Evolutionary conservation across 805 yeast species (phyloP), one percentile per base, ranked within the genome.

Genomic region (Candida rishiriensis): DNA sequence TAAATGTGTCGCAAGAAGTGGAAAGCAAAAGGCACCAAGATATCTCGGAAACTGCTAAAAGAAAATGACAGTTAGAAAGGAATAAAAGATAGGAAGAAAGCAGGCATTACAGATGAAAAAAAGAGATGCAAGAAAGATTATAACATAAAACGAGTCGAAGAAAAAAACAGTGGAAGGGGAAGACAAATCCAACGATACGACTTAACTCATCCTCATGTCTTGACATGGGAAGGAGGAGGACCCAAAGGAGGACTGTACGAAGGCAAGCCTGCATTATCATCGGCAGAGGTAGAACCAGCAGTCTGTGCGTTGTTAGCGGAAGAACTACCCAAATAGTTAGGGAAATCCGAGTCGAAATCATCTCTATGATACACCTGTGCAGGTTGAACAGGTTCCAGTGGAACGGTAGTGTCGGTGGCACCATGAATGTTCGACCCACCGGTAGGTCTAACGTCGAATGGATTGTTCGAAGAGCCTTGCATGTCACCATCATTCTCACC

Each of bases 191-290:
- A 21, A 21, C n/a, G n/a, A n/a, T n/a, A n/a, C n/a, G 7, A 5
- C 26, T 21, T 5, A 21, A 21, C 7, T 7, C 26, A 4, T 7
- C 26, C 26, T 21, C 26, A 21, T 21, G 7, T 21, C 26, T 21
- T 21, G 26, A 21, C 26, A 7, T 21, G 26, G 26, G 26, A 21
- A 4, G 56, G 57, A 26, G 57, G 59, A 15, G 59, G 56, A 8
- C 56, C 59, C 7, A 45, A 31, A 14, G 59, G 59, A 8, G 59
- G 51, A 9, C 50, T 33, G 36, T 56, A 56, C 5, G 26, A 31
- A 5, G 51, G 48, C 11, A 35, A 34, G 17, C n/a, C 39, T 3
- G 17, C 18, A 34, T 15, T n/a, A 9, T n/a, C 26, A 30, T 9
- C 14, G 33, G 9, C 26, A 30, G 13, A 10, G 10, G 36, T 3